Base-by-base conservation (phyloP, 163 green algal species). In the Coccomyxa subellipsoidea region DNA sequence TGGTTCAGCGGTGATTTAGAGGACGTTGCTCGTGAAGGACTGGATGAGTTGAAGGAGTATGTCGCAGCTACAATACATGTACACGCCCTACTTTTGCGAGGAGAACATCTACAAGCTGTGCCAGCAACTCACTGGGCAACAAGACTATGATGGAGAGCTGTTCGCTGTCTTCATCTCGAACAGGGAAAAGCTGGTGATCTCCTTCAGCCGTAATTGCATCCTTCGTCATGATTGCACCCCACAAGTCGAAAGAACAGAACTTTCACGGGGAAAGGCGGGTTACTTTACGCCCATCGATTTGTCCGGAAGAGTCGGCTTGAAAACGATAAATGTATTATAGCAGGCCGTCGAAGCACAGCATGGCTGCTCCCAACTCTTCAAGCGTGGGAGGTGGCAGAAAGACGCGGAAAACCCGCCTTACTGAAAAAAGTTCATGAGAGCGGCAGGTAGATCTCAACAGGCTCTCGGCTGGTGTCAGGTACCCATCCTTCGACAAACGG, bases 41-140 rank as follows among this genome's bases (percentile, higher is more conserved):
- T n/a, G n/a, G n/a, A n/a, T n/a, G n/a, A n/a, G n/a, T n/a, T n/a
- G 4, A 34, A 18, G 32, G 18, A 34, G 1, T 18, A 73, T 40
- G 32, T 8, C 23, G 31, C 70, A 47, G 70, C 70, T 47, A 31
- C 70, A n/a, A 40, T 77, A 47, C 4, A 8, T 23, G 0, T 77
- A 77, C 70, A 77, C 32, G 5, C 38, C 80, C 25, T 84, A 79
- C 36, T 88, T 82, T 59, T 88, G 85, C 69, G 85, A 88, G 54
- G 85, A 88, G 54, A 88, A 88, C 54, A 66, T 80, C 12, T 85
- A 85, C 38, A 54, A 79, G 21, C 59, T 85, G 3, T 72, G 40
- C 31, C 18, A 78, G 31, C 36, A 66, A n/a, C 76, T 85, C 4
- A 40, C 25, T 27, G n/a, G 25, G 1, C 15, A 73, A 15, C 3